phyloP scores from a whole-genome alignment of 1,139 yeast species.

The Hyphopichia pseudoburtonii region DNA sequence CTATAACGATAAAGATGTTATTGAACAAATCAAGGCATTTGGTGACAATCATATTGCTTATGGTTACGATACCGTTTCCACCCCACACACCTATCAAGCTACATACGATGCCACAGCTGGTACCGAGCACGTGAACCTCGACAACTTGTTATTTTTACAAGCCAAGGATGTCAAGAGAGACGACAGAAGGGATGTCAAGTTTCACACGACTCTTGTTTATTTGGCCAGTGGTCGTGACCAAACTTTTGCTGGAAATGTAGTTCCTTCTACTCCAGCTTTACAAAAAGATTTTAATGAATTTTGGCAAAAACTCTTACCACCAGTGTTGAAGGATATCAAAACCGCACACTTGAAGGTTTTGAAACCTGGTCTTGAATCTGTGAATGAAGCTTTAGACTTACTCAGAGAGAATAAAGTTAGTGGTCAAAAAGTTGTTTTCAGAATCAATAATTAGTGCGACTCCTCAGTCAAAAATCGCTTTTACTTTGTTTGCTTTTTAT shows the following conservation, averaged over 20 bases:
- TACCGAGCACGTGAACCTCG: conserved; percentile 16
- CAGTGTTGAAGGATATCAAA: conserved; percentile 12
- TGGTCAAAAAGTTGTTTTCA: conserved; percentile 35
- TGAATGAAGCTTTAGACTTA: conserved; percentile 30
- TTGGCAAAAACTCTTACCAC: conserved; percentile 12
- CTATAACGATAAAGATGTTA: conserved; percentile 55
- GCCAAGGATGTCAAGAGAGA: conserved; percentile 5
- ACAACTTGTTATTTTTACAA: conserved; percentile 12
- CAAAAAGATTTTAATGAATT: conserved; percentile 9
- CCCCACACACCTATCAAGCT: conserved; percentile 35
- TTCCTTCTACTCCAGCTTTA: conserved; percentile 9
- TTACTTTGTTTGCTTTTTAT: not conserved
- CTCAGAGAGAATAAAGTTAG: conserved; percentile 31
- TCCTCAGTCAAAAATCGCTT: not conserved
- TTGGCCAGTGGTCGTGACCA: conserved; percentile 30
- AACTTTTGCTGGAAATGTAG: conserved; percentile 11
- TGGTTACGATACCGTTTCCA: conserved; percentile 58
- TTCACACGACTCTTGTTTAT: conserved; percentile 32
- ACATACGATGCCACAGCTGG: conserved; percentile 43
- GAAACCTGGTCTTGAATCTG: conserved; percentile 29
- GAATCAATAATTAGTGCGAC: not conserved
- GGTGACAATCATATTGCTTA: conserved; percentile 44
- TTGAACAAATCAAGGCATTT: conserved; percentile 46
- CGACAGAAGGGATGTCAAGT: conserved; percentile 6
- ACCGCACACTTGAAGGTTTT: conserved; percentile 33